phyloP scores from a whole-genome alignment of 805 yeast genomes.

The Yamadazyma insecticola region DNA sequence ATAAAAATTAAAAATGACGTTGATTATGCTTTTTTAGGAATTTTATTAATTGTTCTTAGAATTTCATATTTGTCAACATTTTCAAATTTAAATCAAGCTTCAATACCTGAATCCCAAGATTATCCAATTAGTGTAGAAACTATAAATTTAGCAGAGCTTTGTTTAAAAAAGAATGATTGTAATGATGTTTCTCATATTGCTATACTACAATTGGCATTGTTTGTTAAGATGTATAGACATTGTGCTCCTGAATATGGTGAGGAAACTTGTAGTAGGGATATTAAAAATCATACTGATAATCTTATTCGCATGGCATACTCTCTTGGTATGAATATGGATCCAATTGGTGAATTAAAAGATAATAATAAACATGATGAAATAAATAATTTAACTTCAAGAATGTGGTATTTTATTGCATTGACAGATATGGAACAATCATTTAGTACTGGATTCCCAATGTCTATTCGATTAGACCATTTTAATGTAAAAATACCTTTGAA shows the following conservation, averaged over 20 bases:
- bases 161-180: conserved; percentile 31
- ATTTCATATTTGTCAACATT: conserved; percentile 32
- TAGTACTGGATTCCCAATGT: too few relatives aligned
- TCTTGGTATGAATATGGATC: conserved; percentile 49
- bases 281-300: conserved; percentile 38
- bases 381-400: conserved; percentile 18
- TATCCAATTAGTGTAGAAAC: conserved; percentile 28
- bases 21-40: conserved; percentile 33
- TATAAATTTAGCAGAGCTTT: conserved; percentile 27
- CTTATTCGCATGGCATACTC: conserved; percentile 63
- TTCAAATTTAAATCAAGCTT: conserved; percentile 28
- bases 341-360: conserved; percentile 15
- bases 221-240: conserved; percentile 46
- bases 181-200: conserved; percentile 41
- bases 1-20: conserved; percentile 19
- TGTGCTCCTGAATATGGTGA: conserved; percentile 49
- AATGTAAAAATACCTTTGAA: too few relatives aligned
- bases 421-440: too few relatives aligned
- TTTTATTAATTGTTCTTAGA: conserved; percentile 28
- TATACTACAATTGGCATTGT: conserved; percentile 50
- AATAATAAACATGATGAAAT: conserved; percentile 13
- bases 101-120: conserved; percentile 15
- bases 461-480: too few relatives aligned
- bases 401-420: too few relatives aligned
- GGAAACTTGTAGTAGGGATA: conserved; percentile 2